Evolutionary conservation across 2,329 filamentous ascomycete species (phyloP).

Genomic region (Alternaria consortialis): DNA sequence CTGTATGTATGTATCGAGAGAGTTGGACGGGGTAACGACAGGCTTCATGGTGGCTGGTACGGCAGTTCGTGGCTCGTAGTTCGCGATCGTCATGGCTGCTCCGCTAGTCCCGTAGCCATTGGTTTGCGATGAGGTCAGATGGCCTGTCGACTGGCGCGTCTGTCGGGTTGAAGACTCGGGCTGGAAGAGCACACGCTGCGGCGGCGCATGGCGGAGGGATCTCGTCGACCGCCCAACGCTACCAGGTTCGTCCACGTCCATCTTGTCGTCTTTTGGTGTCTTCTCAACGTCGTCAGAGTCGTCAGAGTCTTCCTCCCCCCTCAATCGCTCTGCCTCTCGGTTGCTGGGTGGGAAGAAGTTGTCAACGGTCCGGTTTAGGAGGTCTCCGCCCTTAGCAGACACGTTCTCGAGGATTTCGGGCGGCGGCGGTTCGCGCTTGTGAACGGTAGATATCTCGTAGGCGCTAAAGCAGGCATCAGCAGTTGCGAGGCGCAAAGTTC

Average conservation of each 20-base stretch:
- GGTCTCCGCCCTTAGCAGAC: slow-evolving; percentile 79
- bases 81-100: slow-evolving; percentile 67
- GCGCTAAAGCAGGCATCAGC: slow-evolving; percentile 57
- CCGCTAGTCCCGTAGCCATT: slow-evolving; percentile 51
- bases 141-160: slow-evolving; percentile 62
- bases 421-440: slow-evolving; percentile 82
- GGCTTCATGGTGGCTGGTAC: slow-evolving; percentile 74
- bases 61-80: slow-evolving; percentile 73
- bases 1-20: slow-evolving; percentile 72
- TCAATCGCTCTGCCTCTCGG: slow-evolving; percentile 57
- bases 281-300: slow-evolving; percentile 51
- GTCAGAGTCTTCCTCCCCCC: slow-evolving; percentile 64
- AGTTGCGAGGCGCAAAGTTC: slow-evolving; percentile 1
- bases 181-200: slow-evolving; percentile 84
- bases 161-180: slow-evolving; percentile 76
- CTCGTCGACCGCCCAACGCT: slow-evolving; percentile 52
- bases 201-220: slow-evolving; percentile 79
- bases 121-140: slow-evolving; percentile 55
- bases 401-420: slow-evolving; percentile 85
- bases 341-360: slow-evolving; percentile 69
- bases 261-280: slow-evolving; percentile 62
- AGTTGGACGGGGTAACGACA: slow-evolving; percentile 78
- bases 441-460: slow-evolving; percentile 82
- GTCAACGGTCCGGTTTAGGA: slow-evolving; percentile 81
- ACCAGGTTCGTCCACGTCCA: slow-evolving; percentile 60